These are phyloP conservation scores for Quercus engelmannii DNA, from an alignment of 306 rosid species.

Conservation along the genomic window DNA sequence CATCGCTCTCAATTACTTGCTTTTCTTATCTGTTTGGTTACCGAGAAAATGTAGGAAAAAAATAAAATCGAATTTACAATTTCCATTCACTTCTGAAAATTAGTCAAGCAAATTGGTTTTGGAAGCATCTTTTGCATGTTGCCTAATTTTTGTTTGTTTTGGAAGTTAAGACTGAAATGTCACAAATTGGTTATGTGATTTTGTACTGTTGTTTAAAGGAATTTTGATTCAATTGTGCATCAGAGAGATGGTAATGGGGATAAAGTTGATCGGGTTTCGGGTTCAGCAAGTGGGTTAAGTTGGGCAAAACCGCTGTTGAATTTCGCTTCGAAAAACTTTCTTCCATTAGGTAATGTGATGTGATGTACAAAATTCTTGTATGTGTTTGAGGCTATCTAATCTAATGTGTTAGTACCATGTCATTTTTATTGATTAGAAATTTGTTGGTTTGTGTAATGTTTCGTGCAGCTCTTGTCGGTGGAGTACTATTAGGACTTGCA, in stretches of 20 bases:
- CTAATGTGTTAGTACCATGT: background rate
- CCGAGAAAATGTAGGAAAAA: background rate
- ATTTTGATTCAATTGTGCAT: slow-evolving; percentile 14
- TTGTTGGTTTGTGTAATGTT: slow-evolving; percentile 18
- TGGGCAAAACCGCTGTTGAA: slow-evolving; percentile 55
- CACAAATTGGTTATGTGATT: background rate
- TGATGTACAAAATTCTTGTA: background rate
- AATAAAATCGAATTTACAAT: background rate
- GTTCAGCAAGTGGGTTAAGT: slow-evolving; percentile 25
- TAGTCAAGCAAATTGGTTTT: background rate
- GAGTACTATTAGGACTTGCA: slow-evolving; percentile 59
- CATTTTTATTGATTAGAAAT: slow-evolving; percentile 8
- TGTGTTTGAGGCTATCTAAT: background rate
- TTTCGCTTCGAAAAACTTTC: slow-evolving; percentile 59
- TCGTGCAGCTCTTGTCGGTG: slow-evolving; percentile 59
- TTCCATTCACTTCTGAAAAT: background rate
- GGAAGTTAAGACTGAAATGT: background rate
- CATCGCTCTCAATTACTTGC: background rate
- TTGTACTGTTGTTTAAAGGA: background rate
- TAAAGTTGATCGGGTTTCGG: slow-evolving; percentile 13
- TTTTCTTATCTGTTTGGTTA: slow-evolving; percentile 5
- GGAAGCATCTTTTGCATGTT: background rate
- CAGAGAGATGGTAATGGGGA: slow-evolving; percentile 56
- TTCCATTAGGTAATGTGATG: slow-evolving; percentile 62
- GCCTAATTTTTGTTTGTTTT: background rate